These are phyloP conservation scores for Neurospora intermedia DNA, from an alignment of 495 filamentous ascomycete genomes.

Conservation along the genomic window DNA sequence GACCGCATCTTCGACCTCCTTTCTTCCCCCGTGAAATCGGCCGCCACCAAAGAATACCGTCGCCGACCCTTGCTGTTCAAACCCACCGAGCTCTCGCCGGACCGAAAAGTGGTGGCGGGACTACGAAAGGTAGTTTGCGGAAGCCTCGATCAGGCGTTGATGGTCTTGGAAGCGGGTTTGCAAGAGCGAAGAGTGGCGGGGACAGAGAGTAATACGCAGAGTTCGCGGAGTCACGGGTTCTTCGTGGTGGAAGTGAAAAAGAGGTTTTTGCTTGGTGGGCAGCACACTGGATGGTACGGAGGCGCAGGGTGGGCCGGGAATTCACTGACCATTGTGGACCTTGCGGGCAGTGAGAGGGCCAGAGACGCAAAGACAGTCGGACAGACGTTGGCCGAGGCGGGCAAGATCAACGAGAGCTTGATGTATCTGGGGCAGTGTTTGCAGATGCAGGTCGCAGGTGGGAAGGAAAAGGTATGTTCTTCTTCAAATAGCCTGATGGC, in stretches of 20 bases:
- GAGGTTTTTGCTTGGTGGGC: slow-evolving; percentile 36
- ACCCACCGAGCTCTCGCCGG: slow-evolving; percentile 68
- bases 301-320: slow-evolving; percentile 61
- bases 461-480: slow-evolving; percentile 57
- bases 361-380: slow-evolving; percentile 89
- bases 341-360: slow-evolving; percentile 89
- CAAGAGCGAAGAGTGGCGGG: slow-evolving; percentile 80
- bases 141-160: slow-evolving; percentile 76
- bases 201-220: slow-evolving; percentile 80
- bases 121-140: slow-evolving; percentile 81
- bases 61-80: slow-evolving; percentile 79
- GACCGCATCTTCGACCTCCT: slow-evolving; percentile 94
- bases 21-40: slow-evolving; percentile 39
- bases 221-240: slow-evolving; percentile 89
- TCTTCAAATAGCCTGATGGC: not conserved
- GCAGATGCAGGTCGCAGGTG: slow-evolving; percentile 80
- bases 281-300: slow-evolving; percentile 29
- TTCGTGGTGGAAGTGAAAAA: slow-evolving; percentile 94
- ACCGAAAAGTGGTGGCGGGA: slow-evolving; percentile 85
- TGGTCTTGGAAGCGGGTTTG: slow-evolving; percentile 83
- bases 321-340: slow-evolving; percentile 79
- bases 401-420: slow-evolving; percentile 93
- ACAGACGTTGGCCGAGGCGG: slow-evolving; percentile 84
- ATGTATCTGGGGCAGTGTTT: slow-evolving; percentile 98
- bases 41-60: slow-evolving; percentile 53